Evolutionary conservation across 805 yeast species (phyloP), one percentile per base, ranked within the genome.

Genomic region (Metschnikowia kunwiensis): DNA sequence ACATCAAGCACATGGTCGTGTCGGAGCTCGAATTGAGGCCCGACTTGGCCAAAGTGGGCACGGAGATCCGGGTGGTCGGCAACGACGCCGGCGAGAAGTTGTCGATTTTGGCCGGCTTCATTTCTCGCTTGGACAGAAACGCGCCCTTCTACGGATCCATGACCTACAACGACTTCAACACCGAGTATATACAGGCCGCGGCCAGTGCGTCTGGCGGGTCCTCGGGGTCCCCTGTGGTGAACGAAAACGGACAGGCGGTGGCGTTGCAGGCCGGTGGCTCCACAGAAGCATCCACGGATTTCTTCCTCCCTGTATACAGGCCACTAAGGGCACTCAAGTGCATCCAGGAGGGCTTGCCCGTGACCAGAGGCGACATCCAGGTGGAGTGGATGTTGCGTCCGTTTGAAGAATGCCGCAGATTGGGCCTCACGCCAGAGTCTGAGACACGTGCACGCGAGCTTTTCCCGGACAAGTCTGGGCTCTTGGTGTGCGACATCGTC

Each of bases 181-280:
- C 96, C 1, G 95, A 86, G 59, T 88, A 88, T 61, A 86, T 88
- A 38, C 96, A 88, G 62, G 96, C 96, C 1, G 96, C 97, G 6
- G 96, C 97, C 1, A 77, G 88, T 42, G 96, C 97, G 0, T 82
- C 95, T 12, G 97, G 97, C 20, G 97, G 97, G 3, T 87, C 96
- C 3, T 82, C 93, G 32, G 97, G 97, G 7, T 86, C 96, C 3
- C 97, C 97, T 0, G 97, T 89, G n/a, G 95, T 89, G 2, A 82
- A 87, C 58, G 78, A 82, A 28, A 82, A 84, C 49, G 96, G 96
- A 3, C 61, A 78, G 53, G 96, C 91, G 0, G 86, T 89, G 13
- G 96, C 97, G 0, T 65, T 89, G 34, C 96, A 87, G 61, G 97
- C 97, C 2, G 97, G 97, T 54, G 97, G 97, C 3, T 77, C 85